Base-by-base conservation (phyloP, 2,329 filamentous ascomycete species). In the Grosmannia huntii region DNA sequence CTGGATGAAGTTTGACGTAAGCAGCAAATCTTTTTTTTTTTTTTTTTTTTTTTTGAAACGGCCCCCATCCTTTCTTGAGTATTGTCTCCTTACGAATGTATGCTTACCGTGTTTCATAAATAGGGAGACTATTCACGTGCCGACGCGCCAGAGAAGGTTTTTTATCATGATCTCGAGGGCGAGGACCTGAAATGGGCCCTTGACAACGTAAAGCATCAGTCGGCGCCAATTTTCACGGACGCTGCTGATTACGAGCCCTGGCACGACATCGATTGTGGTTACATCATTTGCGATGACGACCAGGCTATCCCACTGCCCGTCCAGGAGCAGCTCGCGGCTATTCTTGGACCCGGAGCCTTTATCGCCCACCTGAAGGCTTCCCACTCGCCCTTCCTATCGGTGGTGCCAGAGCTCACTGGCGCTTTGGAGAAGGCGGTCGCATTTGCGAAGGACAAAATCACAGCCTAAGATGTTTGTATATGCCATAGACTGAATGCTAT, bases 1-100 rank as follows among this genome's bases (percentile, higher is more conserved):
- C 1, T 66, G 64, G 65, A 66, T 67, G 64, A 56, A 53, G 19
- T 41, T 57, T 16, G 56, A 57, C 12, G 54, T 56, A 23, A 48
- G 38, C 36, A 5, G 41, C 16, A 33, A 33, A 28, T 28, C 27
- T n/a, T n/a, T n/a, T n/a, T n/a, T n/a, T n/a, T n/a, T n/a, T n/a
- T n/a, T 38, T 38, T 10, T 38, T 9, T 5, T 0, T 33, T 33
- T 2, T 33, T 9, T 33, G 11, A 33, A 33, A 44, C 41, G 0
- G 2, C 16, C 38, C 23, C 25, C 19, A 25, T 21, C 5, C 14
- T 46, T 25, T 25, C 11, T 49, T 7, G n/a, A 10, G 2, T 14
- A 14, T 23, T 4, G 4, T 25, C 5, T 49, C 1, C 7, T 49
- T 49, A 25, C 46, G 46, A 49, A 49, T 23, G 25, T 12, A 49